phyloP scores from a whole-genome alignment of 1,284 basidiomycete genomes.

The Leccinum pachyderme region DNA sequence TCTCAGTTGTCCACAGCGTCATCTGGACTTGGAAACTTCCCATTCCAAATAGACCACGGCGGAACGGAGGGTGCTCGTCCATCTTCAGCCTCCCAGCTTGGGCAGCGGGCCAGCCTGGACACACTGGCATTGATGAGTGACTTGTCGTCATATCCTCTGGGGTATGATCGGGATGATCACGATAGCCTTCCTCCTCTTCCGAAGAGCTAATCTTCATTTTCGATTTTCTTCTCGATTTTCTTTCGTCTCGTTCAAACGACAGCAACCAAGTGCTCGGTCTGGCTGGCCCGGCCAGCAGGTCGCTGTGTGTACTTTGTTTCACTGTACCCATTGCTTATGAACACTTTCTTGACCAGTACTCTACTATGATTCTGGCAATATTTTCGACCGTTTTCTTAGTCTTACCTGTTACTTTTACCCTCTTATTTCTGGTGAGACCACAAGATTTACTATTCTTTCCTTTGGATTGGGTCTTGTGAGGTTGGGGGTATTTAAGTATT shows the following conservation, averaged over 20 bases:
- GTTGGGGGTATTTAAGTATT: constrained; percentile 18
- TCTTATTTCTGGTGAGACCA: background rate
- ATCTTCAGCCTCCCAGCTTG: constrained; percentile 33
- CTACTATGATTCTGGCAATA: constrained; percentile 5
- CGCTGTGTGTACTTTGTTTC: constrained; percentile 26
- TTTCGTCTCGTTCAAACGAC: constrained; percentile 10
- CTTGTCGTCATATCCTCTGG: constrained; percentile 74
- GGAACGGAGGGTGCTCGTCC: constrained; percentile 22
- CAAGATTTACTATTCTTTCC: background rate
- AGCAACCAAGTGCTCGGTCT: constrained; percentile 15
- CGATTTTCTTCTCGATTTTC: background rate
- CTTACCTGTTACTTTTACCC: constrained; percentile 9
- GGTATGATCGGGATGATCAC: constrained; percentile 56
- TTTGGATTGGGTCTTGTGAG: constrained; percentile 15
- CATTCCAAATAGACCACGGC: constrained; percentile 77
- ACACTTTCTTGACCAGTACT: constrained; percentile 14
- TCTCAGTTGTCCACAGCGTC: constrained; percentile 72
- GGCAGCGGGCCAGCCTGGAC: constrained; percentile 75
- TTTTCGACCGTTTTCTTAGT: constrained; percentile 6
- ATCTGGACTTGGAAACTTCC: constrained; percentile 72
- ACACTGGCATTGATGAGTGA: constrained; percentile 78
- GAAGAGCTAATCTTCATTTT: constrained; percentile 21
- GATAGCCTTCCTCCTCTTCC: constrained; percentile 31
- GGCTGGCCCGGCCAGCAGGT: constrained; percentile 27
- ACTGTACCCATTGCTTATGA: constrained; percentile 25